These are phyloP conservation scores for Sarocladium strictum DNA, from an alignment of 2,329 filamentous ascomycete genomes.

Conservation along the genomic window DNA sequence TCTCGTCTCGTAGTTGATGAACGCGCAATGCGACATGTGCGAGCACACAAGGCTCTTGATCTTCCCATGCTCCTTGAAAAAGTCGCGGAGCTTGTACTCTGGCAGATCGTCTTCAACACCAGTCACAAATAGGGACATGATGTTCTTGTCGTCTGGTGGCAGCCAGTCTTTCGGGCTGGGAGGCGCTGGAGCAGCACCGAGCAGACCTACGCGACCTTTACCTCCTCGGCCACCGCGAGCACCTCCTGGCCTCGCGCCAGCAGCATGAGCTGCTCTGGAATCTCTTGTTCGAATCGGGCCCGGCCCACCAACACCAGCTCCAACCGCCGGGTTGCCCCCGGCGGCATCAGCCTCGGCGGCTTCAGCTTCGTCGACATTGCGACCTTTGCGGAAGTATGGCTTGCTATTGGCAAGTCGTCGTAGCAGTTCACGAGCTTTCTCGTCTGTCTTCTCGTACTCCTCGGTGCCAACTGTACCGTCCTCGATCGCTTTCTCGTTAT, in stretches of 20 bases:
- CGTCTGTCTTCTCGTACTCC: slow-evolving; percentile 93
- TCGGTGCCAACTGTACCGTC: slow-evolving; percentile 81
- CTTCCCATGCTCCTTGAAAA: slow-evolving; percentile 84
- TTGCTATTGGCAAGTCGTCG: slow-evolving; percentile 83
- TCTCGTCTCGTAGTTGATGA: slow-evolving; percentile 86
- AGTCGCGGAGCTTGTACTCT: slow-evolving; percentile 83
- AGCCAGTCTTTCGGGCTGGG: slow-evolving; percentile 79
- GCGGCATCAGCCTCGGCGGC: slow-evolving; percentile 24
- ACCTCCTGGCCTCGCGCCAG: slow-evolving; percentile 42
- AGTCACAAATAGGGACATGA: slow-evolving; percentile 91
- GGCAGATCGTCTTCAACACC: slow-evolving; percentile 95
- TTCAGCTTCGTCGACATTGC: slow-evolving; percentile 58
- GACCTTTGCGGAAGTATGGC: slow-evolving; percentile 88
- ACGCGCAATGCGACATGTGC: slow-evolving; percentile 94
- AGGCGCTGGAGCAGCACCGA: slow-evolving; percentile 66
- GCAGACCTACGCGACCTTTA: slow-evolving; percentile 52
- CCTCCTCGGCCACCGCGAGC: slow-evolving; percentile 38
- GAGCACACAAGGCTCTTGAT: slow-evolving; percentile 92
- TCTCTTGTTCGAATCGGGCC: slow-evolving; percentile 77
- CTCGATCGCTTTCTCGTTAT: slow-evolving; percentile 92
- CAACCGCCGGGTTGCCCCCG: slow-evolving; percentile 43
- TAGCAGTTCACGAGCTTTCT: slow-evolving; percentile 87
- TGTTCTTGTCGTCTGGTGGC: slow-evolving; percentile 75
- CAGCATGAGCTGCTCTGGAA: slow-evolving; percentile 44
- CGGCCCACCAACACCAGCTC: slow-evolving; percentile 54